A percentile compares a stretch with the other conserved stretches of the same genome.
These are phyloP conservation scores for Trichophyton benhamiae DNA, from an alignment of 2,329 filamentous ascomycete genomes.

Conservation along the genomic window DNA sequence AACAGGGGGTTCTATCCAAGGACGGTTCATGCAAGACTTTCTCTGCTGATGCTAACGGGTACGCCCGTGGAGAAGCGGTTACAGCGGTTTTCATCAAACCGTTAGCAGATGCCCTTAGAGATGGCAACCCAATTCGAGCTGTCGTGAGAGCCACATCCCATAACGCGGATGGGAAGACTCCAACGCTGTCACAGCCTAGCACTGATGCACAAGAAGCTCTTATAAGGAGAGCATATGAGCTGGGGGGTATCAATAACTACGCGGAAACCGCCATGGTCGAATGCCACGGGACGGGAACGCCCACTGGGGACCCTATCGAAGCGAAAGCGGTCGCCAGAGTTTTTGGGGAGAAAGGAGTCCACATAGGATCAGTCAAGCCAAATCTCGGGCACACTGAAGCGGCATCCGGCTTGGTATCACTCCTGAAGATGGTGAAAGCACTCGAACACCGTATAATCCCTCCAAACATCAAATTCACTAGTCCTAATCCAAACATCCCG, in stretches of 20 bases:
- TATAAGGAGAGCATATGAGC: constrained; percentile 23
- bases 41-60: constrained; percentile 23
- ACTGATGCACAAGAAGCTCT: constrained; percentile 17
- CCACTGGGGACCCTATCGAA: constrained; percentile 19
- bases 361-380: constrained; percentile 18
- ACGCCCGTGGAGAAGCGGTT: constrained; percentile 26
- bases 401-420: constrained; percentile 18
- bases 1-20: constrained; percentile 28
- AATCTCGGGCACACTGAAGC: constrained; percentile 21
- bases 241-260: constrained; percentile 16
- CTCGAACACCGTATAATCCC: constrained; percentile 20
- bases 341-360: constrained; percentile 11
- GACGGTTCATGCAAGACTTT: constrained; percentile 25
- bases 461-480: constrained; percentile 20
- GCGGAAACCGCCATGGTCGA: constrained; percentile 7
- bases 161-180: constrained; percentile 21
- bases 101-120: constrained; percentile 21
- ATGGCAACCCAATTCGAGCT: constrained; percentile 25
- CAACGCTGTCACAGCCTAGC: constrained; percentile 16
- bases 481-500: constrained; percentile 18
- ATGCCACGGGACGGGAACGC: constrained; percentile 27
- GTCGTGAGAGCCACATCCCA: constrained; percentile 22
- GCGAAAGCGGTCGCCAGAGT: constrained; percentile 11
- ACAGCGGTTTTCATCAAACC: constrained; percentile 23
- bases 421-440: constrained; percentile 19